Base-by-base conservation (phyloP, 2,329 filamentous ascomycete genomes). In the Penicillium freii region DNA sequence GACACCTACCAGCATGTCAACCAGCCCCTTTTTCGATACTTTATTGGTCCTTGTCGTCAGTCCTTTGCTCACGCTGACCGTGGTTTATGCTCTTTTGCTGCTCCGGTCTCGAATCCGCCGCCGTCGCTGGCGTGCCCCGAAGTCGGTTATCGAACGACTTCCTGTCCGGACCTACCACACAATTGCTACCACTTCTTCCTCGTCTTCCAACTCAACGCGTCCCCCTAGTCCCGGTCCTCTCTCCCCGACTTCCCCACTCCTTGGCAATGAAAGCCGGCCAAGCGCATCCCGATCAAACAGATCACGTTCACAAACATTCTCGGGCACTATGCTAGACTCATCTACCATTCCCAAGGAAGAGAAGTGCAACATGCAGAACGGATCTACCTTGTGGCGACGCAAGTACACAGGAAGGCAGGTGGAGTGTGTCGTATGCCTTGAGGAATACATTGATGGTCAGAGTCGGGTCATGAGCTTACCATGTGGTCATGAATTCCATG, bases 401-500 rank as follows among this genome's bases (percentile, higher is more conserved):
- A 80, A 82, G 47, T 88, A 87, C 65, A 83, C 82, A 21, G 83
- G 85, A 36, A 81, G 84, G 60, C 86, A 88, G 72, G 86, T 91
- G 9, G 94, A 99, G 74, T 99, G 94, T 71, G 93, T 97, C 13
- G 93, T 99, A 2, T 99, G 94, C 68, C 79, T 99, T 34, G 94
- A 99, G 71, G 94, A 99, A 72, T 99, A 97, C 69, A 82, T 96
- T 23, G 92, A 97, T 73, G 94, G 94, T 39, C 87, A 97, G 67
- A 96, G 92, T 73, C 86, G 87, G 69, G 93, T 99, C 39, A 99
- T 99, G 94, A 95, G 92, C 71, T 78, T 99, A 58, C 94, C 94
- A 9, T 99, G 94, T 75, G 94, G 94, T 36, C 94, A 99, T 73
- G 94, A 99, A 70, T 99, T 97, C 75, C 94, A 99, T 74, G 93